Percentiles rank a stretch among this genome's conserved stretches.
These are phyloP conservation scores for Arthonia radiata DNA, from an alignment of 495 filamentous ascomycete genomes.

Conservation along the genomic window DNA sequence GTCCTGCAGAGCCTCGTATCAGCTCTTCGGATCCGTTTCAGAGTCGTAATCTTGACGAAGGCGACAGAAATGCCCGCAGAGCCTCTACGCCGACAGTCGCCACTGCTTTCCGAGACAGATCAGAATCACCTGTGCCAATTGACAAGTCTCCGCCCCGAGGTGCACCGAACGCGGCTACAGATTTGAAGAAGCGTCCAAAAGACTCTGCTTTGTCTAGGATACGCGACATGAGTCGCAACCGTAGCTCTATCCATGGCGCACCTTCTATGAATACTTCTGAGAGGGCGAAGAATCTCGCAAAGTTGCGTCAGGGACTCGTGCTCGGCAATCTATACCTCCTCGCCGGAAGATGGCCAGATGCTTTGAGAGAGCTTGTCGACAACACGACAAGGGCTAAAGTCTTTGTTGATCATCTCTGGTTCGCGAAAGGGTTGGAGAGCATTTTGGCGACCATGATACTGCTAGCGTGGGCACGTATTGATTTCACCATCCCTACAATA, in stretches of 20 bases:
- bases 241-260: constrained; percentile 64
- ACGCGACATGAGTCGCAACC: constrained; percentile 37
- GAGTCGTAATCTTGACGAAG: too few species aligned
- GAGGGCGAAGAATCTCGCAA: constrained; percentile 56
- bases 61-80: too few species aligned
- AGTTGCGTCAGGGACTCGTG: constrained; percentile 54
- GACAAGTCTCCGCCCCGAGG: too few species aligned
- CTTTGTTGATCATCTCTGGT: constrained; percentile 81
- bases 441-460: constrained; percentile 61
- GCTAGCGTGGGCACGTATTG: constrained; percentile 60
- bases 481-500: constrained; percentile 54
- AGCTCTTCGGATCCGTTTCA: too few species aligned
- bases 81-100: too few species aligned
- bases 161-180: too few species aligned
- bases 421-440: constrained; percentile 81
- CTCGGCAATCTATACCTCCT: constrained; percentile 70
- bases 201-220: too few species aligned
- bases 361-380: constrained; percentile 63
- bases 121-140: too few species aligned
- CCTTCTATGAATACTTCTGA: constrained; percentile 50
- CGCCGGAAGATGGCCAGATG: constrained; percentile 74
- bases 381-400: constrained; percentile 51
- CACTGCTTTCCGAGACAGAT: too few species aligned
- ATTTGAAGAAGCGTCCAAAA: too few species aligned
- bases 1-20: too few species aligned